phyloP scores from a whole-genome alignment of 2,329 filamentous ascomycete species.

The Aureobasidium musti region DNA sequence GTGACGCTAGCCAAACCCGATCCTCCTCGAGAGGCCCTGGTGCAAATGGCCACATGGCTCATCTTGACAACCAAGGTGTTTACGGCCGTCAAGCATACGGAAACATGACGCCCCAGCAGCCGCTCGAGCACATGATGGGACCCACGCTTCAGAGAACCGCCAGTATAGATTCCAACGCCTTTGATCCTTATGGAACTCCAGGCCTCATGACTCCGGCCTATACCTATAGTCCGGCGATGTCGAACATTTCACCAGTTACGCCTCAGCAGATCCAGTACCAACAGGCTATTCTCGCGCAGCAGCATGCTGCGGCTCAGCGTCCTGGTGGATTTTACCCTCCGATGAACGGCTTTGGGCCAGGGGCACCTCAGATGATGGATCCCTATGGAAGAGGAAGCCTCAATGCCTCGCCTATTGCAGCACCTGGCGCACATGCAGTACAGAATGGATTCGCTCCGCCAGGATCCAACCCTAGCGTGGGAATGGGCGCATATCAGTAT shows the following conservation, averaged over 20 bases:
- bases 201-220: conserved; percentile 42
- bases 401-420: conserved; percentile 44
- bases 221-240: conserved; percentile 43
- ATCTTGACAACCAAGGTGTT: conserved; percentile 40
- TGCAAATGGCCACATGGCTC: conserved; percentile 40
- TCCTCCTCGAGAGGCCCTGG: conserved; percentile 41
- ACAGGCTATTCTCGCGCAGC: conserved; percentile 53
- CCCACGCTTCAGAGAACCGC: conserved; percentile 49
- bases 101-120: conserved; percentile 41
- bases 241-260: conserved; percentile 44
- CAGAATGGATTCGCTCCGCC: conserved; percentile 49
- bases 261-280: conserved; percentile 61
- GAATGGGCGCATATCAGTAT: conserved; percentile 52
- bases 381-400: conserved; percentile 45
- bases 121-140: conserved; percentile 43
- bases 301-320: conserved; percentile 38
- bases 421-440: conserved; percentile 41
- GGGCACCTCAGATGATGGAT: conserved; percentile 43
- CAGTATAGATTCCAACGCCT: conserved; percentile 54
- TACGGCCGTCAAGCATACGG: conserved; percentile 43
- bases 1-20: conserved; percentile 38
- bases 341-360: conserved; percentile 38
- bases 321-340: conserved; percentile 40
- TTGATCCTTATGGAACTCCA: conserved; percentile 47
- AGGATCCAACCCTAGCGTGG: conserved; percentile 48